A percentile compares a stretch with the other conserved stretches of the same genome.
Evolutionary conservation across 805 yeast genomes (phyloP).

Genomic region (Yamadazyma takamatsuzukensis): DNA sequence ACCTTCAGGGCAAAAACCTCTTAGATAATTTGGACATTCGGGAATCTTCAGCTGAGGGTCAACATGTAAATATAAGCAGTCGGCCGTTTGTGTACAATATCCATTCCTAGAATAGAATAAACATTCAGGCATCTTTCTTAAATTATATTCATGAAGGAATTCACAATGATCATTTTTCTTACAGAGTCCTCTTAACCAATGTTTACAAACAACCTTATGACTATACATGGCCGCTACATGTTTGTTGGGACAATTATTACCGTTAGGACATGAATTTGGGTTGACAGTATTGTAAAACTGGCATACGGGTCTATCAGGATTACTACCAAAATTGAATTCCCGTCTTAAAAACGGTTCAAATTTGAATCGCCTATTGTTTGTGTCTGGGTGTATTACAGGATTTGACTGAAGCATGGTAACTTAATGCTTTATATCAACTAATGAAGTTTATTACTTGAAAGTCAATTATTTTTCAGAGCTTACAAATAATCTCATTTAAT

Average conservation of each 20-base stretch:
- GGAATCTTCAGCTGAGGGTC: constrained; percentile 90
- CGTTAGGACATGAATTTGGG: constrained; percentile 76
- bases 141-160: constrained; percentile 89
- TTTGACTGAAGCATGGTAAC: constrained; percentile 32
- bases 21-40: constrained; percentile 75
- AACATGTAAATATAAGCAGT: constrained; percentile 87
- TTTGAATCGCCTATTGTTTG: constrained; percentile 41
- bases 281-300: constrained; percentile 55
- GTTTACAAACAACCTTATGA: constrained; percentile 84
- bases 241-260: constrained; percentile 80
- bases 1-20: constrained; percentile 91
- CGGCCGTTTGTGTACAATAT: constrained; percentile 88
- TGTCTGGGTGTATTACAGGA: constrained; percentile 40
- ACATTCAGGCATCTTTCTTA: constrained; percentile 96
- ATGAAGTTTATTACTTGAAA: neutral
- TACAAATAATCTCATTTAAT: too few relatives aligned
- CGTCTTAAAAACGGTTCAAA: constrained; percentile 80
- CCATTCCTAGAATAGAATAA: constrained; percentile 79
- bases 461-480: neutral
- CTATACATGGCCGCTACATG: constrained; percentile 59
- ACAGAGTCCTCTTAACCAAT: constrained; percentile 96
- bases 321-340: constrained; percentile 78
- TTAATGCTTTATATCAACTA: too few relatives aligned
- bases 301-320: constrained; percentile 88
- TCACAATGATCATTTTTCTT: constrained; percentile 97